Evolutionary conservation across 2,329 filamentous ascomycete genomes (phyloP), one percentile per base, ranked within the genome.

Genomic region (Leptodontidium sp.): DNA sequence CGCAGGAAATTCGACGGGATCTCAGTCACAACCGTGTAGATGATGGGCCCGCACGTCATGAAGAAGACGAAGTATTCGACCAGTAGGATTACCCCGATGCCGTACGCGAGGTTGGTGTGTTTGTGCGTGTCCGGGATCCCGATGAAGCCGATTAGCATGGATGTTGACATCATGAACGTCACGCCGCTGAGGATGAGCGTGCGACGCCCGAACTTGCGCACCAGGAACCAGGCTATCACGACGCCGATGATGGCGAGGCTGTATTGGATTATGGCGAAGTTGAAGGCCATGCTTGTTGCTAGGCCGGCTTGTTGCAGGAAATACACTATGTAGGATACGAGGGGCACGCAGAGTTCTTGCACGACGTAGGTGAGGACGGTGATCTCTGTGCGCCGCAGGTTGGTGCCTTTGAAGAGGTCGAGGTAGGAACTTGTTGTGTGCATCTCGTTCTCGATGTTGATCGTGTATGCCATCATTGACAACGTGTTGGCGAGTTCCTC

Each of bases 381-480:
- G 38, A 86, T 85, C 71, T 86, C 84, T 0, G 84, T 86, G 14
- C 84, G 81, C 7, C 83, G 78, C 14, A 81, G 73, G 67, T 84
- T 84, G 58, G 80, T 77, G 0, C 81, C 82, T 53, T 78, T 81
- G 73, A 87, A 81, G 49, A 83, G 84, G 67, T 86, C 84, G 32
- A 75, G 17, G 68, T 85, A 86, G 0, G 80, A 82, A 38, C 81
- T 84, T 0, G 81, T 81, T 5, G 55, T 55, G 8, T 59, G 29
- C 1, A 79, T 77, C 55, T 84, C 81, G 58, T 82, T 79, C 73
- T 89, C 87, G 2, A 86, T 78, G 61, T 83, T 78, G 70, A 88
- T 84, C 0, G 86, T 88, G 71, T 87, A 83, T 17, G 82, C 77
- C 70, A 89, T 88, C 70, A 84, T 82, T 3, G 84, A 80, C 5